Evolutionary conservation across 1,284 basidiomycete species (phyloP).

Genomic region (Apiotrichum laibachii): DNA sequence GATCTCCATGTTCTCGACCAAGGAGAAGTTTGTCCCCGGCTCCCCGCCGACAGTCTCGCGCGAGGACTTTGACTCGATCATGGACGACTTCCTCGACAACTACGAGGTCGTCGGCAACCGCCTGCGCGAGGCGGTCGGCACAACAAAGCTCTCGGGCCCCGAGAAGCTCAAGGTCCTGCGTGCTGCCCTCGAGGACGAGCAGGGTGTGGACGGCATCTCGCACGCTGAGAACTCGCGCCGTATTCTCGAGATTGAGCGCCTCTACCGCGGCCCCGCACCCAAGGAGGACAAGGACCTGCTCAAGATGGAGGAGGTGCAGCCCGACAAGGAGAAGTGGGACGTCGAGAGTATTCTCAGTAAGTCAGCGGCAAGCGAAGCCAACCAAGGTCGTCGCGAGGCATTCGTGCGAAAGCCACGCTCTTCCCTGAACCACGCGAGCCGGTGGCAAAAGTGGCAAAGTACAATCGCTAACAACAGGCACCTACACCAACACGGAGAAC

Average conservation of each 20-base stretch:
- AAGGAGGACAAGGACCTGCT: slow-evolving; percentile 47
- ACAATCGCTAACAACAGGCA: slow-evolving; percentile 58
- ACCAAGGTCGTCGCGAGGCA: too few species aligned
- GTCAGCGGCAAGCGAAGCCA: slow-evolving; percentile 40
- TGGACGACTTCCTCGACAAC: slow-evolving; percentile 90
- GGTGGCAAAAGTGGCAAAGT: neutral
- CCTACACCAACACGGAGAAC: slow-evolving; percentile 91
- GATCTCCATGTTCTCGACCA: slow-evolving; percentile 20
- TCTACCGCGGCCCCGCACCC: slow-evolving; percentile 47
- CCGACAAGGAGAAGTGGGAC: slow-evolving; percentile 80
- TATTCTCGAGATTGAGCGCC: slow-evolving; percentile 58
- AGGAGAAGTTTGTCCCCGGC: slow-evolving; percentile 15
- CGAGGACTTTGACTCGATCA: slow-evolving; percentile 84
- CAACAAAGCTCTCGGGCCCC: slow-evolving; percentile 61
- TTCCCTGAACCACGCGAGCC: neutral
- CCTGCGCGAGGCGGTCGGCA: slow-evolving; percentile 67
- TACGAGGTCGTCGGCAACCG: slow-evolving; percentile 86
- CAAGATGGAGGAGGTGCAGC: slow-evolving; percentile 47
- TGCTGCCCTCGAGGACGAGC: slow-evolving; percentile 64
- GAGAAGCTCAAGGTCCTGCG: slow-evolving; percentile 78
- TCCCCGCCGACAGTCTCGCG: slow-evolving; percentile 67
- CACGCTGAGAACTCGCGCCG: slow-evolving; percentile 62
- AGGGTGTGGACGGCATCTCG: slow-evolving; percentile 49
- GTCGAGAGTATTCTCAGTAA: slow-evolving; percentile 88
- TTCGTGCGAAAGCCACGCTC: neutral